Conservation (phyloP, 805 yeast species). For the Cyberlindnera maritima region DNA sequence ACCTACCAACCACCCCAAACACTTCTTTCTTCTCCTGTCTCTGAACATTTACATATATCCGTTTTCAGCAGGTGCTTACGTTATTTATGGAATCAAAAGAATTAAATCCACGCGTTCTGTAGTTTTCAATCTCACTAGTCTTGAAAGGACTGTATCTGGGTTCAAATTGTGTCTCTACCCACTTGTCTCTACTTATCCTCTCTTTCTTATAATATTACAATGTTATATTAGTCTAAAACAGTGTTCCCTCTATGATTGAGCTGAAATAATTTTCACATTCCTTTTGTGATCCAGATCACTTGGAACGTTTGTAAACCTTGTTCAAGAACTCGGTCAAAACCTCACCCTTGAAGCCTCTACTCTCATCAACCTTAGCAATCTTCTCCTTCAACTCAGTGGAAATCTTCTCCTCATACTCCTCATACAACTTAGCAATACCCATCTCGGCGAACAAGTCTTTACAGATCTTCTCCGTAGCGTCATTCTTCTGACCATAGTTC, state of each 20-base stretch:
- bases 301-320: constrained; percentile 92
- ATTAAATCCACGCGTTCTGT: background rate
- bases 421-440: constrained; percentile 66
- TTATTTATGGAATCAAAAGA: constrained; percentile 13
- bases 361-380: constrained; percentile 78
- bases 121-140: too few species aligned
- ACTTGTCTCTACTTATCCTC: background rate
- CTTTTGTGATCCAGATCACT: constrained; percentile 39
- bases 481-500: constrained; percentile 86
- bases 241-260: background rate
- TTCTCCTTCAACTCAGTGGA: constrained; percentile 61
- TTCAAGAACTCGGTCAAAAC: constrained; percentile 82
- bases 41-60: constrained; percentile 3
- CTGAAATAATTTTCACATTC: background rate
- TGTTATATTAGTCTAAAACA: background rate
- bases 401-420: constrained; percentile 76
- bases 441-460: constrained; percentile 74
- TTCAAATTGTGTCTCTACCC: too few species aligned
- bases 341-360: constrained; percentile 87
- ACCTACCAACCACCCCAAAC: background rate
- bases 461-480: constrained; percentile 61
- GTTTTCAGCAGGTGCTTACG: constrained; percentile 3
- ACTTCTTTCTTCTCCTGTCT: background rate
- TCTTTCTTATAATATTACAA: background rate
- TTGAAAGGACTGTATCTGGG: too few species aligned